Conservation (phyloP, 805 yeast genomes). For the Vanderwaltozyma yarrowii region DNA sequence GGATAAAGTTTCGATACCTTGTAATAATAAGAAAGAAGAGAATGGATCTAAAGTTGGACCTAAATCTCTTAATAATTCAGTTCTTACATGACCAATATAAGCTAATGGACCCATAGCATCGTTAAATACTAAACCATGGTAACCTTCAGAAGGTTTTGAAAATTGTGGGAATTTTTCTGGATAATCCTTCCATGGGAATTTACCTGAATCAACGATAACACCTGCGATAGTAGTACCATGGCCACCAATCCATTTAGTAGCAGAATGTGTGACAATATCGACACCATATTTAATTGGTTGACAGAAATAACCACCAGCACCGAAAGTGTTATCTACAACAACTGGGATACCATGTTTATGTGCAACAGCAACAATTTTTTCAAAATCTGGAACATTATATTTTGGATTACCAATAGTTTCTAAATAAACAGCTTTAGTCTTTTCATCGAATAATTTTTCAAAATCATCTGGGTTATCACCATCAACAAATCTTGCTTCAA, state of each 20-base stretch:
- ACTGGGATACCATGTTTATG: constrained; percentile 83
- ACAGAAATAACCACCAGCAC: constrained; percentile 87
- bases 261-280: constrained; percentile 86
- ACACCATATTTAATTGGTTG: constrained; percentile 85
- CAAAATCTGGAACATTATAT: constrained; percentile 87
- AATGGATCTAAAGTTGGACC: constrained; percentile 89
- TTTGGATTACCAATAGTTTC: constrained; percentile 92
- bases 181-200: constrained; percentile 80
- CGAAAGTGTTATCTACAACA: constrained; percentile 92
- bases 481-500: constrained; percentile 72
- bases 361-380: constrained; percentile 60
- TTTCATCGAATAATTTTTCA: constrained; percentile 63
- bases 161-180: constrained; percentile 88
- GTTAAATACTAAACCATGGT: constrained; percentile 77
- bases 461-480: constrained; percentile 71
- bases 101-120: constrained; percentile 78
- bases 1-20: constrained; percentile 91
- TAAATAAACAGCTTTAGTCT: constrained; percentile 80
- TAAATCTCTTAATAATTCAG: constrained; percentile 80
- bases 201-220: constrained; percentile 81
- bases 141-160: constrained; percentile 83
- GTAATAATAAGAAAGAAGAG: constrained; percentile 73
- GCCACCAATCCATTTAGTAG: constrained; percentile 97
- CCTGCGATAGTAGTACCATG: constrained; percentile 95
- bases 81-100: constrained; percentile 68